These are phyloP conservation scores for Xenosphaeropsis pyriputrescens DNA, from an alignment of 2,329 filamentous ascomycete species.

Conservation along the genomic window DNA sequence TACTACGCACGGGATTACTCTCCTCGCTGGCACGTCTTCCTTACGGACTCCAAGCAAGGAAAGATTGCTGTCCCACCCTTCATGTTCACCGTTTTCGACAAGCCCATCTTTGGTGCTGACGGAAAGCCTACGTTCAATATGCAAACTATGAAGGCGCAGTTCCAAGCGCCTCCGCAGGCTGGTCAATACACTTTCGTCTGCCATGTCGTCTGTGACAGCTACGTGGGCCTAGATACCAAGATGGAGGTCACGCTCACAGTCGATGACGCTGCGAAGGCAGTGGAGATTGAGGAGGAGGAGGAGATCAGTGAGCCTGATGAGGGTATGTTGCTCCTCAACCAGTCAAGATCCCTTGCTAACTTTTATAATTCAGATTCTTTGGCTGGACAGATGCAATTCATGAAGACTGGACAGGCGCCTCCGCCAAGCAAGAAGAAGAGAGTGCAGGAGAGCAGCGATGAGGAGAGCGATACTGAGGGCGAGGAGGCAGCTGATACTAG, in stretches of 20 bases:
- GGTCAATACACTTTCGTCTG: slow-evolving; percentile 92
- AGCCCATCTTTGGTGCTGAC: slow-evolving; percentile 65
- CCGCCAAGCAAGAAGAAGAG: slow-evolving; percentile 41
- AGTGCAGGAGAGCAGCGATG: slow-evolving; percentile 52
- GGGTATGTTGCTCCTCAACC: slow-evolving; percentile 42
- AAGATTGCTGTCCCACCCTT: slow-evolving; percentile 96
- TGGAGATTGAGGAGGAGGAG: slow-evolving; percentile 68
- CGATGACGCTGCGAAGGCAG: slow-evolving; percentile 77
- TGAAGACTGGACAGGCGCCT: slow-evolving; percentile 53
- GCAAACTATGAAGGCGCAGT: slow-evolving; percentile 94
- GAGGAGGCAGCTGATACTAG: slow-evolving; percentile 47
- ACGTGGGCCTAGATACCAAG: slow-evolving; percentile 86
- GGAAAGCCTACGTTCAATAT: slow-evolving; percentile 87
- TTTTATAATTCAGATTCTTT: slow-evolving; percentile 50
- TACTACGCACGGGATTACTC: slow-evolving; percentile 82
- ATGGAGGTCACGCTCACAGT: slow-evolving; percentile 81
- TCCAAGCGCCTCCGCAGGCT: slow-evolving; percentile 82
- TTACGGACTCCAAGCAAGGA: slow-evolving; percentile 84
- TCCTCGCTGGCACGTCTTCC: slow-evolving; percentile 86
- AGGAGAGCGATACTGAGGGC: slow-evolving; percentile 74
- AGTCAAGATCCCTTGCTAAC: not conserved
- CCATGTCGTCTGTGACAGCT: slow-evolving; percentile 88
- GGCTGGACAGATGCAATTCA: slow-evolving; percentile 77
- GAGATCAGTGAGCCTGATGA: slow-evolving; percentile 98
- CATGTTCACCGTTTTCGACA: slow-evolving; percentile 86